Evolutionary conservation across 2,329 filamentous ascomycete genomes (phyloP), one percentile per base, ranked within the genome.

Genomic region (Nemania diffusa): DNA sequence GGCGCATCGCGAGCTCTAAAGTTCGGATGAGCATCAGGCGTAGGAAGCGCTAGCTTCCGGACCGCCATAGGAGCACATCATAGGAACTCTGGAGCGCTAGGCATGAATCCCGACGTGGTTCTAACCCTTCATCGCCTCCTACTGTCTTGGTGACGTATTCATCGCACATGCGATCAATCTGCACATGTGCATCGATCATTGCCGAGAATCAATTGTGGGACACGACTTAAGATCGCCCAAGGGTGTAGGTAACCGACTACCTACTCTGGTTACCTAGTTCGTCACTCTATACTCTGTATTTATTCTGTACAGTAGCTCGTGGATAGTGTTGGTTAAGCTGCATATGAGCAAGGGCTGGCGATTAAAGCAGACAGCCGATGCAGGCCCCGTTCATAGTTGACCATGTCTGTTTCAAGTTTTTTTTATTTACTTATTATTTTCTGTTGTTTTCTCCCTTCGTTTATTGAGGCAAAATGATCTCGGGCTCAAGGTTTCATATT

Each of bases 31-130:
- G 60, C 61, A 63, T 69, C 64, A 70, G 57, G 50, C 61, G 46
- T 71, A 70, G 67, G 70, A 68, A 68, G 62, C 64, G 48, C 70
- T 62, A 67, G 66, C 57, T 70, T 72, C 71, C 72, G 71, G 59
- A 32, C 67, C 70, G 62, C 69, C 64, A 63, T 65, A 69, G 52
- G 51, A 67, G 57, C 64, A 62, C 66, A 65, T 64, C 62, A 58
- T 67, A 62, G 66, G 58, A 58, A 65, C 64, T 55, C 51, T 57
- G 9, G 42, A 42, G 69, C 61, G 58, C 62, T 69, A 67, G 66
- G 71, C 70, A 58, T 72, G 48, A 69, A 48, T 44, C 29, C 40
- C 61, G 62, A 73, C 57, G 55, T 50, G 59, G 50, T 58, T 55
- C 62, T 65, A 59, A 65, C 62, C 67, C 68, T 67, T 68, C 62